Conservation (phyloP, 75 land plant genomes). For the Cunninghamia lanceolata region DNA sequence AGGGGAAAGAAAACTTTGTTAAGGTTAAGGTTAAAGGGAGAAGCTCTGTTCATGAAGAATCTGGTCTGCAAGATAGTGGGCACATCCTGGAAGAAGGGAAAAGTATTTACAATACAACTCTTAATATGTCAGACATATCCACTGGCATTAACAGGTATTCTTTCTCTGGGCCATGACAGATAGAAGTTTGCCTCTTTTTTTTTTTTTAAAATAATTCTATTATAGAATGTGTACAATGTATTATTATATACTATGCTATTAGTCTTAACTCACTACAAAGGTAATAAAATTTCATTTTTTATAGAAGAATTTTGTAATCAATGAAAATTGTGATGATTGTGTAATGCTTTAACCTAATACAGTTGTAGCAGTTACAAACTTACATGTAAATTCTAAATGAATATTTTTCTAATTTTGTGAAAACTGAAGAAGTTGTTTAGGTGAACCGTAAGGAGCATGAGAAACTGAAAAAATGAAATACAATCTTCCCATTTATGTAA, state of each 20-base stretch:
- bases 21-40: slow-evolving; percentile 95
- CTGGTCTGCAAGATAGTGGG: slow-evolving; percentile 89
- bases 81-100: slow-evolving; percentile 87
- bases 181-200: background rate
- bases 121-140: slow-evolving; percentile 87
- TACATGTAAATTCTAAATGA: background rate
- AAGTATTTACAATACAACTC: slow-evolving; percentile 81
- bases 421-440: background rate
- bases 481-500: too few species aligned
- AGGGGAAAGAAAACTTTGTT: slow-evolving; percentile 41
- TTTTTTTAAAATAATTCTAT: background rate
- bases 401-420: too few species aligned
- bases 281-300: background rate
- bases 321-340: background rate
- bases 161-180: background rate
- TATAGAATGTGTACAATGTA: background rate
- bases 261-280: background rate
- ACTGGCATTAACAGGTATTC: slow-evolving; percentile 91
- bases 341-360: background rate
- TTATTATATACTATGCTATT: background rate
- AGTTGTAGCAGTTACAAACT: background rate
- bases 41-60: slow-evolving; percentile 95
- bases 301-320: background rate
- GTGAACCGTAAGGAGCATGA: background rate
- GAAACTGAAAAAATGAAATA: too few species aligned